Evolutionary conservation across 2,329 filamentous ascomycete genomes (phyloP).

Genomic region (Fusarium robinianum): DNA sequence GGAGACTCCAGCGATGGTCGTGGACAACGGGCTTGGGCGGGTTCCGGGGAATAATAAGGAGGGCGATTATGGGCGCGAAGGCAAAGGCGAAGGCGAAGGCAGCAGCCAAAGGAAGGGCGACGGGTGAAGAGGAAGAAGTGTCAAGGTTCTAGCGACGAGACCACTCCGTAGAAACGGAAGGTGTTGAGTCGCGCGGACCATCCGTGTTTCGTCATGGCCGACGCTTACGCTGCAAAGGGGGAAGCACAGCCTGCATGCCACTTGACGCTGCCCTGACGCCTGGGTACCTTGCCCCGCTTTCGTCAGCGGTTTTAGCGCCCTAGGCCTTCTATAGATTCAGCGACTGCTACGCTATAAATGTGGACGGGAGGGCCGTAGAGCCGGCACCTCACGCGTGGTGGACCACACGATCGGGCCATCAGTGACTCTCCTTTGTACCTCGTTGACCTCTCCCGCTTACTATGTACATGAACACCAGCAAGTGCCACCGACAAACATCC

Average conservation of each 20-base stretch:
- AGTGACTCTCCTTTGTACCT: too few species aligned
- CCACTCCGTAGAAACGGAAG: slow-evolving; percentile 11
- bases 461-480: too few species aligned
- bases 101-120: slow-evolving; percentile 2
- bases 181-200: slow-evolving; percentile 21
- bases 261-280: slow-evolving; percentile 23
- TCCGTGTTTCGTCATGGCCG: slow-evolving; percentile 37
- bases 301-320: slow-evolving; percentile 14
- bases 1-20: too few species aligned
- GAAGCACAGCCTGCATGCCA: slow-evolving; percentile 29
- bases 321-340: slow-evolving; percentile 10
- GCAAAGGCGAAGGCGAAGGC: too few species aligned
- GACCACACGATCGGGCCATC: too few species aligned
- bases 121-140: slow-evolving; percentile 10
- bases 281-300: slow-evolving; percentile 27
- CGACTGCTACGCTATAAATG: slow-evolving; percentile 14
- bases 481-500: too few species aligned
- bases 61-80: not conserved
- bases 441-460: too few species aligned
- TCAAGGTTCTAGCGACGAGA: too few species aligned
- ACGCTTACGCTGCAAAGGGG: slow-evolving; percentile 35
- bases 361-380: too few species aligned
- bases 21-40: too few species aligned
- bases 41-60: too few species aligned
- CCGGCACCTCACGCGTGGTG: too few species aligned